A percentile compares a stretch with the other conserved stretches of the same genome.
These are phyloP conservation scores for Symbiodinium pilosum DNA, from an alignment of 73 alveolate genomes.

Conservation along the genomic window DNA sequence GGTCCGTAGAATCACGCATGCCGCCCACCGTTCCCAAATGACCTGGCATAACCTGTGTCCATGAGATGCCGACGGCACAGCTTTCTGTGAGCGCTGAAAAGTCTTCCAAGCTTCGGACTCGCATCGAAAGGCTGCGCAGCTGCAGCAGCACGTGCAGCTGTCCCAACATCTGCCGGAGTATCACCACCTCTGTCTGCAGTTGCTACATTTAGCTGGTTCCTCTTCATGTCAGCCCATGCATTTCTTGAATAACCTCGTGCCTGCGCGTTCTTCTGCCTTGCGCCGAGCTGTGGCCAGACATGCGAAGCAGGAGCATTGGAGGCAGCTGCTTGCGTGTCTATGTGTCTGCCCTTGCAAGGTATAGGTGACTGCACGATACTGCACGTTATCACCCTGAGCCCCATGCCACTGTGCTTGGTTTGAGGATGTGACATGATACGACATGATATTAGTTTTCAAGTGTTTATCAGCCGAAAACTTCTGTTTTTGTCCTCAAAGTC, in stretches of 20 bases:
- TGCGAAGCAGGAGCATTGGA: background rate
- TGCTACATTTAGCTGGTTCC: background rate
- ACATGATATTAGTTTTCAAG: background rate
- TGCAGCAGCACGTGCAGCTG: constrained; percentile 45
- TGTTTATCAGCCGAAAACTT: no score
- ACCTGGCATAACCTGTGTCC: constrained; percentile 64
- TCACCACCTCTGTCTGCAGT: background rate
- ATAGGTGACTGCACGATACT: background rate
- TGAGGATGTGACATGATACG: no score
- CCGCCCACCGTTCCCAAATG: constrained; percentile 74
- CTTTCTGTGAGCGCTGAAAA: background rate
- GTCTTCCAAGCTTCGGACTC: background rate
- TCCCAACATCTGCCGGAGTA: constrained; percentile 40
- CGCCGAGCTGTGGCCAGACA: background rate
- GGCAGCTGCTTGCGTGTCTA: background rate
- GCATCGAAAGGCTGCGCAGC: constrained; percentile 59
- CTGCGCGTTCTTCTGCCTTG: constrained; percentile 64
- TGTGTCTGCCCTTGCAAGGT: constrained; percentile 21
- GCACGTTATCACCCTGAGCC: background rate
- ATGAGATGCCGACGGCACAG: background rate
- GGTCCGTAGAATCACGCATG: constrained; percentile 50
- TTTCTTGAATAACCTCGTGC: no score
- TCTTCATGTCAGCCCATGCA: no score
- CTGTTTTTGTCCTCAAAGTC: no score
- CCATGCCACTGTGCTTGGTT: no score